A percentile compares a stretch with the other conserved stretches of the same genome.
Conservation (phyloP, 148 eudicot genomes). For the Rhododendron simsii region DNA sequence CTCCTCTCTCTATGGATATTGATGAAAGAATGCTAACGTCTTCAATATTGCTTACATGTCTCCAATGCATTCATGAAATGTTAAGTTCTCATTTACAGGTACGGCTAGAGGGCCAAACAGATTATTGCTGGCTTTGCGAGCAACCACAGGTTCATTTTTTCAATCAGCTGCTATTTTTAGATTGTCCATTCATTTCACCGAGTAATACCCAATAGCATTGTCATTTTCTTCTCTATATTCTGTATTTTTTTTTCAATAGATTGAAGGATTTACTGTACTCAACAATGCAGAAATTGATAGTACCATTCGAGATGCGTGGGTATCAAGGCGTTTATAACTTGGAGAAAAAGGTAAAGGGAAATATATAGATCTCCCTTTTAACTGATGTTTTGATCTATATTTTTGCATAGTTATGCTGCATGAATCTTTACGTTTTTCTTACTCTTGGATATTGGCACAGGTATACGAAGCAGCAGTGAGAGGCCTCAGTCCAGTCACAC, state of each 20-base stretch:
- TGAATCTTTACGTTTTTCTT: background rate
- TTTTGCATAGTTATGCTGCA: background rate
- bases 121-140: slow-evolving; percentile 63
- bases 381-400: background rate
- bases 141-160: slow-evolving; percentile 43
- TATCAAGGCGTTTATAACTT: slow-evolving; percentile 63
- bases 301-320: slow-evolving; percentile 75
- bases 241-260: background rate
- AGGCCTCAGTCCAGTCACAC: slow-evolving; percentile 40
- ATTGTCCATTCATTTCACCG: background rate
- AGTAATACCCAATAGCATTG: background rate
- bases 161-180: background rate
- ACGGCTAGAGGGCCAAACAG: slow-evolving; percentile 53
- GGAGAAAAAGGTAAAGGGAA: slow-evolving; percentile 46
- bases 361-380: background rate
- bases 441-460: slow-evolving; percentile 22
- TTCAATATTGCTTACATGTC: background rate
- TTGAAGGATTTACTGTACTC: background rate
- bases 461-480: slow-evolving; percentile 43
- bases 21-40: background rate
- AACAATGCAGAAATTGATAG: slow-evolving; percentile 44
- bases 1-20: background rate
- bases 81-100: slow-evolving; percentile 32
- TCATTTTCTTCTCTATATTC: background rate
- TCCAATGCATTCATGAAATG: background rate